phyloP scores from a whole-genome alignment of 345 rosid genomes.

The Rhodamnia argentea region DNA sequence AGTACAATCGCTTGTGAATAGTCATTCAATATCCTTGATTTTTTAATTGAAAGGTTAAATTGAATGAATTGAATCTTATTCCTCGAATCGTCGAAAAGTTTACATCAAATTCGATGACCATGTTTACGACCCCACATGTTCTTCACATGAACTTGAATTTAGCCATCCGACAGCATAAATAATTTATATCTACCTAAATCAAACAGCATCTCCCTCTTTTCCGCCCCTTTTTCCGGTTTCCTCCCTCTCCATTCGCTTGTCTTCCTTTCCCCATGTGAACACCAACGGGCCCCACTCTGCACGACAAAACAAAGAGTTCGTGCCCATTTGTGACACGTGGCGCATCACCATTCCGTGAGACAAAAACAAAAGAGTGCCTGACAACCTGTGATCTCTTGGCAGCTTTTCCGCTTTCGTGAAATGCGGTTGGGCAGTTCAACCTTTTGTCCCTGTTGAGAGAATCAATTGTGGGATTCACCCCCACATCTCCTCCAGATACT shows the following conservation, averaged over 20 bases:
- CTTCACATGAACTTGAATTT: not conserved
- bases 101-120: not conserved
- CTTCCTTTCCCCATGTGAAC: not conserved
- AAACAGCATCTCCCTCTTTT: not conserved
- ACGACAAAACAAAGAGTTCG: not conserved
- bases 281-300: not conserved
- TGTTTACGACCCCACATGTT: not conserved
- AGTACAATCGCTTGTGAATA: too few relatives aligned
- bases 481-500: conserved; percentile 56
- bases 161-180: not conserved
- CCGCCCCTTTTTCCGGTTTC: not conserved
- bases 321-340: not conserved
- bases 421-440: not conserved
- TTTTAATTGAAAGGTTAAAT: not conserved
- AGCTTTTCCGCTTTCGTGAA: not conserved
- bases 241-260: not conserved
- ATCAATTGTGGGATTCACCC: conserved; percentile 28
- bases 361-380: not conserved
- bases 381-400: not conserved
- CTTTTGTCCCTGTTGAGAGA: not conserved
- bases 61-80: not conserved
- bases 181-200: not conserved
- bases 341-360: not conserved
- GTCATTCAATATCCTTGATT: not conserved
- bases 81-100: not conserved